phyloP scores from a whole-genome alignment of 441 rosid genomes.

The Adansonia grandidieri region DNA sequence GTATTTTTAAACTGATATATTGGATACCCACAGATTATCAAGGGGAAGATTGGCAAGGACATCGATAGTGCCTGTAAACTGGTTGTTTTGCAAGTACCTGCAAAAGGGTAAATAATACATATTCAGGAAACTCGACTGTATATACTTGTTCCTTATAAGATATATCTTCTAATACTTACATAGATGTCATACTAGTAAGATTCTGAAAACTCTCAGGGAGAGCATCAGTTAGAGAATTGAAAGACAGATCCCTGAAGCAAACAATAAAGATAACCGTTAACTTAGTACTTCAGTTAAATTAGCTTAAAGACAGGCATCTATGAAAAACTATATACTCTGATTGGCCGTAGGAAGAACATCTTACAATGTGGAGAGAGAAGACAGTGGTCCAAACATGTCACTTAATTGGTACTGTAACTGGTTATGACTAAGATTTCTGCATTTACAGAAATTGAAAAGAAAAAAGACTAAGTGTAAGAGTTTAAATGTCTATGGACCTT shows the following conservation, averaged over 20 bases:
- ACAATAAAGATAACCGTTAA: constrained; percentile 26
- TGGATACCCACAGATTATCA: constrained; percentile 73
- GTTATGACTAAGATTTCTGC: constrained; percentile 86
- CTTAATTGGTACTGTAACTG: constrained; percentile 63
- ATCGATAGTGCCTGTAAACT: constrained; percentile 80
- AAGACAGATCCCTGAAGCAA: constrained; percentile 86
- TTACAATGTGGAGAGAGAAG: constrained; percentile 83
- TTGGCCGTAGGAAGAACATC: constrained; percentile 36
- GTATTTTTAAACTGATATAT: constrained; percentile 20
- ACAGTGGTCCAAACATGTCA: constrained; percentile 68
- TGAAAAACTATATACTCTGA: background rate
- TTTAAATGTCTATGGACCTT: constrained; percentile 14
- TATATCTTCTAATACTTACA: constrained; percentile 55
- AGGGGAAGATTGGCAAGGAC: constrained; percentile 82
- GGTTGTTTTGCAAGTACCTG: constrained; percentile 93
- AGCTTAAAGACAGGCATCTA: constrained; percentile 4
- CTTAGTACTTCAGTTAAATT: constrained; percentile 28
- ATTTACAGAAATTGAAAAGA: constrained; percentile 26
- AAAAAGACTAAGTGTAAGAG: constrained; percentile 2
- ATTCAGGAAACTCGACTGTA: constrained; percentile 29
- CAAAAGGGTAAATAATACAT: constrained; percentile 27
- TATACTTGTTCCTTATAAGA: constrained; percentile 16
- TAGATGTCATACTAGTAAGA: constrained; percentile 65
- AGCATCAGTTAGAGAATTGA: constrained; percentile 63
- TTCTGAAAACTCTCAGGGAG: constrained; percentile 68